Percentiles rank a stretch among this genome's conserved stretches.
phyloP scores from a whole-genome alignment of 176 grass and related monocot genomes.

The Typha latifolia region DNA sequence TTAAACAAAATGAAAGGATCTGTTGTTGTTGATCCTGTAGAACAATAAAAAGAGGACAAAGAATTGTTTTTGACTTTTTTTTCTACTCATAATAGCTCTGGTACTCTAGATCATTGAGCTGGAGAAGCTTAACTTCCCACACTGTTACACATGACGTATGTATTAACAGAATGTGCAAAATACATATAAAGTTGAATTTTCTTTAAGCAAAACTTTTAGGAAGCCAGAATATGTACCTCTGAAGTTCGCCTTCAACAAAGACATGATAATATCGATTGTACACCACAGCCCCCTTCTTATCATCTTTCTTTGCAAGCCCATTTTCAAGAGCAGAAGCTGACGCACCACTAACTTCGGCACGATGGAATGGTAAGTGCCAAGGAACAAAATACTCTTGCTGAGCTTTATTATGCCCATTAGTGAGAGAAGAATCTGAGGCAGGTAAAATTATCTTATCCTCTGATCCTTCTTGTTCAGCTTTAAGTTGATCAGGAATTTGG shows the following conservation, averaged over 20 bases:
- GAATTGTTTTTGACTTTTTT: too few relatives aligned
- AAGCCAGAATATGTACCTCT: constrained; percentile 40
- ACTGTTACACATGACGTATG: neutral
- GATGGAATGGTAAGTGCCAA: constrained; percentile 93
- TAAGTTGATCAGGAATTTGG: constrained; percentile 23
- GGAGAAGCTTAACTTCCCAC: neutral
- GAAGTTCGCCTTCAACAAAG: constrained; percentile 92
- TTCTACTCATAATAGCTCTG: too few relatives aligned
- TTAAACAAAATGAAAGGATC: too few relatives aligned
- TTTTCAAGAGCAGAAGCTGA: constrained; percentile 67
- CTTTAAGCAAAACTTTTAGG: too few relatives aligned
- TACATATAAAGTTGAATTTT: too few relatives aligned
- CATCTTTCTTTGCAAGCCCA: constrained; percentile 87
- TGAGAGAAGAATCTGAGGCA: constrained; percentile 8
- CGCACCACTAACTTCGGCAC: constrained; percentile 80
- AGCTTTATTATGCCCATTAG: constrained; percentile 23
- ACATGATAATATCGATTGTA: constrained; percentile 95
- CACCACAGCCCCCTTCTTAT: constrained; percentile 81
- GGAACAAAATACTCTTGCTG: constrained; percentile 99
- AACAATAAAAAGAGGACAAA: too few relatives aligned
- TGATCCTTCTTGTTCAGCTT: constrained; percentile 16
- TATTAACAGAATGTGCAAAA: too few relatives aligned
- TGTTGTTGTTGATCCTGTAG: too few relatives aligned
- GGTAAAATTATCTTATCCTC: constrained; percentile 13
- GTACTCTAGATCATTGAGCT: too few relatives aligned